Evolutionary conservation across 805 yeast genomes (phyloP).

Genomic region (Hyphopichia homilentoma): DNA sequence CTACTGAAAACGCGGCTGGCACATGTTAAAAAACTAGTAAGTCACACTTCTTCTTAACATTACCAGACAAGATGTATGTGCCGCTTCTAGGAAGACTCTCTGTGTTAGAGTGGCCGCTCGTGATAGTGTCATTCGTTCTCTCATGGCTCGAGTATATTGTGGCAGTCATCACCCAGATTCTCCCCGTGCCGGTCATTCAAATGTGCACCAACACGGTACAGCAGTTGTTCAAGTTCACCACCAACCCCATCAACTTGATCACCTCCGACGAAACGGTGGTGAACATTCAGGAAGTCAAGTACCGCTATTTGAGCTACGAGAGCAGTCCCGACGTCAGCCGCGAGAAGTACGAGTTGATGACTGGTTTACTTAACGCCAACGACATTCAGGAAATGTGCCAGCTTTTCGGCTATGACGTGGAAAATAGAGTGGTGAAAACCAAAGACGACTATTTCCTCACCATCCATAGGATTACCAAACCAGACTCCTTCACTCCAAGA

Average conservation of each 20-base stretch:
- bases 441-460: conserved; percentile 74
- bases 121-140: conserved; percentile 39
- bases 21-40: no score
- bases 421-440: conserved; percentile 75
- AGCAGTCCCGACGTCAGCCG: conserved; percentile 11
- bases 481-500: conserved; percentile 11
- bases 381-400: conserved; percentile 63
- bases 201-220: conserved; percentile 28
- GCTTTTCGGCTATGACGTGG: conserved; percentile 65
- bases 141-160: conserved; percentile 49
- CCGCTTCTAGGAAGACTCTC: conserved; percentile 48
- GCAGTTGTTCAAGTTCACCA: conserved; percentile 22
- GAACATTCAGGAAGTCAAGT: conserved; percentile 12
- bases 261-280: conserved; percentile 5
- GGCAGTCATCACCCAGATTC: conserved; percentile 39
- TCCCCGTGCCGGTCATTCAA: conserved; percentile 42
- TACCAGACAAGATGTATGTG: no score
- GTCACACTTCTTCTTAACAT: no score
- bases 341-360: conserved; percentile 26
- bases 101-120: conserved; percentile 47
- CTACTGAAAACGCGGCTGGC: no score
- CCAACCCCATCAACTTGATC: conserved; percentile 24
- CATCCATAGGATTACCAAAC: conserved; percentile 59
- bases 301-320: conserved; percentile 19
- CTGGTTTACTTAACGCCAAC: conserved; percentile 41